Evolutionary conservation across 257 asterid species (phyloP).

Genomic region (Buddleja alternifolia): DNA sequence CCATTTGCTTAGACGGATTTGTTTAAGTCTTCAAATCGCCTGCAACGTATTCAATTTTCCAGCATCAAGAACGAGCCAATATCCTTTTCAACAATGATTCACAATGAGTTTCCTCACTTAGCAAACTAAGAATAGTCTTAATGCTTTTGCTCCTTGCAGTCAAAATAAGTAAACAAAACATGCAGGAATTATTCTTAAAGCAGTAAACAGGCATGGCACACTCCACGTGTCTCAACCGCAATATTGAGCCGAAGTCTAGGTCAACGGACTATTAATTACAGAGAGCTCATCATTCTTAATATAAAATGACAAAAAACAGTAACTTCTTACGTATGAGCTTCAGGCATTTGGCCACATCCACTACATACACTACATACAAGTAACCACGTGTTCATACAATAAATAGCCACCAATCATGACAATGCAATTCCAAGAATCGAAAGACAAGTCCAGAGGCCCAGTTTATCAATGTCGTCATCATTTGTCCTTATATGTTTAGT

Average conservation of each 20-base stretch:
- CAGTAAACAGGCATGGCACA: background rate
- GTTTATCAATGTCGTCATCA: background rate
- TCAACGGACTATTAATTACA: background rate
- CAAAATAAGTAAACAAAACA: background rate
- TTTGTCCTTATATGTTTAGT: too few species aligned
- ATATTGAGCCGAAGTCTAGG: background rate
- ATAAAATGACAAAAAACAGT: constrained; percentile 14
- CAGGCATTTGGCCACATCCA: constrained; percentile 6
- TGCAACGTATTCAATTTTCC: constrained; percentile 12
- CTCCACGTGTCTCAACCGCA: constrained; percentile 14
- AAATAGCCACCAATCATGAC: too few species aligned
- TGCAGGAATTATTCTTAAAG: constrained; percentile 11
- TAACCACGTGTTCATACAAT: too few species aligned
- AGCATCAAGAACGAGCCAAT: background rate
- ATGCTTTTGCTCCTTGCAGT: constrained; percentile 12
- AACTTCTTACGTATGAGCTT: background rate
- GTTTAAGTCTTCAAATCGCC: constrained; percentile 32
- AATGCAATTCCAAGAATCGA: too few species aligned
- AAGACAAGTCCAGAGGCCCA: background rate
- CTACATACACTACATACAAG: background rate
- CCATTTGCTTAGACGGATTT: constrained; percentile 41
- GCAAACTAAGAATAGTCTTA: background rate
- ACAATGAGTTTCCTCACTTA: background rate
- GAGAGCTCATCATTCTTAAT: constrained; percentile 12
- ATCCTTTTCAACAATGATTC: background rate